Evolutionary conservation across 2,329 filamentous ascomycete species (phyloP).

Genomic region (Bipolaris gigantea): DNA sequence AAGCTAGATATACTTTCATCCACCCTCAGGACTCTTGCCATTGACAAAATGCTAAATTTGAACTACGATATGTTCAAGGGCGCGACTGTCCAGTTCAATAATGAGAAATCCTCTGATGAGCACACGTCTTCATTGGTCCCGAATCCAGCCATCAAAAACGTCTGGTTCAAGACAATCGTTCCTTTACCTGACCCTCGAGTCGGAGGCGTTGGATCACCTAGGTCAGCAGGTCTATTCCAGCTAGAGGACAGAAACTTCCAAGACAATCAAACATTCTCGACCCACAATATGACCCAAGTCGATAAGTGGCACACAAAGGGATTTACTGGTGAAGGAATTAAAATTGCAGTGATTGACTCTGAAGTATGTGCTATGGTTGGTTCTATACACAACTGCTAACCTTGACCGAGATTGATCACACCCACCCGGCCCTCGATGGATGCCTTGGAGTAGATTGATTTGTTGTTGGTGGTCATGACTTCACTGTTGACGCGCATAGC

Average conservation of each 20-base stretch:
- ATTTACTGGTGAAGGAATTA: background rate
- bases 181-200: background rate
- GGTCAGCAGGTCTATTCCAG: background rate
- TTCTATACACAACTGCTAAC: background rate
- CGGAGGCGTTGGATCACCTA: background rate
- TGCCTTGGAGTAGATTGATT: background rate
- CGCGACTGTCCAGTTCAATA: background rate
- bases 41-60: background rate
- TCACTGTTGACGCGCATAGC: background rate
- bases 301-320: background rate
- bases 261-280: background rate
- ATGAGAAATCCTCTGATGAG: background rate
- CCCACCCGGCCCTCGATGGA: background rate
- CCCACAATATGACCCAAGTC: background rate
- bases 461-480: background rate
- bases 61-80: background rate
- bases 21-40: background rate
- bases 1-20: too few species aligned
- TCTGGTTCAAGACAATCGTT: background rate
- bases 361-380: background rate
- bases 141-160: background rate
- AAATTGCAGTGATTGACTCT: background rate
- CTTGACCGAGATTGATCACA: background rate
- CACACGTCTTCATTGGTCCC: background rate
- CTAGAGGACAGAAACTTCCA: background rate